Evolutionary conservation across 768 basidiomycete genomes (phyloP), one percentile per base, ranked within the genome.

Genomic region (Boletus barrowsii): DNA sequence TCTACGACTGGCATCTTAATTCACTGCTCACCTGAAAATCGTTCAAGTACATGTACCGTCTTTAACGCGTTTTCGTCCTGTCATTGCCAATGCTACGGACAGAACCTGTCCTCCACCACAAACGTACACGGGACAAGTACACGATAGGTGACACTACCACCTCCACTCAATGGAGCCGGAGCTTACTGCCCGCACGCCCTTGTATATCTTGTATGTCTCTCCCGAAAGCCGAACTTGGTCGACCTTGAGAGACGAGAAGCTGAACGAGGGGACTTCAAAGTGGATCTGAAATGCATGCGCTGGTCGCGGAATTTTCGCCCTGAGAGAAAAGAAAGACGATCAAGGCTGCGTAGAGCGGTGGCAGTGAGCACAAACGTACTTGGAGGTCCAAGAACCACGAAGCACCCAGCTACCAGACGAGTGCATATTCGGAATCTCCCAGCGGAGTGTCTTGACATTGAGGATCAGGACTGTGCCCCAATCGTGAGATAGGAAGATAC

Each of bases 161-260:
- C 69, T 63, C 71, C 69, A 70, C 42, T 70, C 69, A 26, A 72
- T 47, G 5, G 59, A 62, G n/a, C 69, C 69, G 48, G 58, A 42
- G 8, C 70, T 49, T 37, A 79, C 75, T 42, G 85, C 83, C 64
- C 93, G 76, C 47, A 97, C 87, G 15, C 94, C 94, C 70, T 95
- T 96, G 73, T 89, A 97, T 11, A 90, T 89, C 70, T 95, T 96
- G 71, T 95, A 95, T 11, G 71, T 72, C 68, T 94, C 91, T 13
- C 88, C 86, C 3, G 77, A 84, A 26, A 91, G 74, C 69, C 85
- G 91, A 42, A 96, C 79, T 61, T 93, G 88, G 55, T 94, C 90
- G 5, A 96, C 86, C 62, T 88, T 90, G 43, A 96, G 74, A 18
- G 87, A 79, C 7, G 91, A 92, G 68, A 87, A 90, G 35, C 84